Base-by-base conservation (phyloP, 495 filamentous ascomycete species). In the Usnea hakonensis region DNA sequence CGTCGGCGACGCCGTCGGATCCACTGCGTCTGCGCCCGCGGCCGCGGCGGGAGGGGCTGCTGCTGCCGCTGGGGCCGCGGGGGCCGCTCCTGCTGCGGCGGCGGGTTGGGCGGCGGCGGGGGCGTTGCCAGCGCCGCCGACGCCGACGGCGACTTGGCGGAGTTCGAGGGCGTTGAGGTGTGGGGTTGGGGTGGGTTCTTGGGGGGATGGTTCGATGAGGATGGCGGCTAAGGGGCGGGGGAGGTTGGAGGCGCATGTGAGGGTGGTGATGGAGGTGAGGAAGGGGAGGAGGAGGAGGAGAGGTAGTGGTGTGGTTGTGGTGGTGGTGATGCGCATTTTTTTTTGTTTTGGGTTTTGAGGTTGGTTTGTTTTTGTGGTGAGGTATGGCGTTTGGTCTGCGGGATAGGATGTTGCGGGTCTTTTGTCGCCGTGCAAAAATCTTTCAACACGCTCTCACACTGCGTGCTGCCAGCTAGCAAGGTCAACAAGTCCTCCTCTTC, bases 161-260 rank as follows among this genome's bases (percentile, higher is more conserved):
- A 66, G 60, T 32, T 66, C 61, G 10, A 66, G 64, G 48, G 53
- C 48, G 28, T 58, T 63, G 43, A 63, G 64, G 60, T 8, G 55
- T 59, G 7, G 60, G 48, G 52, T 50, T 32, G 53, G 57, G 5
- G 63, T 56, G n/a, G 61, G 40, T 33, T 21, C 6, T 11, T 50
- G 43, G 13, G 35, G 2, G 21, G 62, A 50, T n/a, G 55, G 56
- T 28, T 66, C 61, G 21, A 66, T 14, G 32, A 66, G 64, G 50
- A 66, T 50, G 48, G 60, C 64, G 32, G 63, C 64, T 17, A 66
- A 26, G 23, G 57, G 17, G 23, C 61, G 60, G 13, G 61, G 60
- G 8, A 38, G 30, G 28, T 21, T 19, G 2, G 32, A 13, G 2
- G 59, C 48, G n/a, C n/a, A n/a, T n/a, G n/a, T n/a, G 59, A 62